Evolutionary conservation across 2,329 filamentous ascomycete genomes (phyloP).

Genomic region (Elsinoe ampelina): DNA sequence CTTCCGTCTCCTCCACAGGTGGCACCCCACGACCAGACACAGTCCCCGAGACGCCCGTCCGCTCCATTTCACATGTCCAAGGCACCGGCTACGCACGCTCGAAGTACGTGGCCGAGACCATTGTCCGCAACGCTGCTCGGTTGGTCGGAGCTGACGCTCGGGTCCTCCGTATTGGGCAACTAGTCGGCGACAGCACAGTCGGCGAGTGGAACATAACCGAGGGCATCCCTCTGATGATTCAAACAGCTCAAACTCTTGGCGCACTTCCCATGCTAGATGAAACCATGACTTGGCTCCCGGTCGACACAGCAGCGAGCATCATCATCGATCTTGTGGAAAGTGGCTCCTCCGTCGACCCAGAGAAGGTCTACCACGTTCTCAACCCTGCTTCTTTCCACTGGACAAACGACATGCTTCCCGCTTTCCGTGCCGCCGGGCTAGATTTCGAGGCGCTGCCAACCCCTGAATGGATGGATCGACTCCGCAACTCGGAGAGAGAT

Average conservation of each 20-base stretch:
- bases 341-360: background rate
- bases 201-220: conserved; percentile 44
- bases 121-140: conserved; percentile 17
- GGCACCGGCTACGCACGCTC: conserved; percentile 20
- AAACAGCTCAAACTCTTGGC: conserved; percentile 37
- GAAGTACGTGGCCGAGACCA: conserved; percentile 20
- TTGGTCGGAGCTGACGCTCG: conserved; percentile 19
- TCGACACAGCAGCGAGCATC: conserved; percentile 14
- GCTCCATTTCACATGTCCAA: conserved; percentile 18
- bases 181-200: conserved; percentile 38
- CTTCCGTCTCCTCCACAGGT: conserved; percentile 37
- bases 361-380: conserved; percentile 30
- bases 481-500: conserved; percentile 20
- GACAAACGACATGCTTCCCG: conserved; percentile 45
- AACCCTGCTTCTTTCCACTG: conserved; percentile 43
- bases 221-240: conserved; percentile 42
- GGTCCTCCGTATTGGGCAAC: conserved; percentile 33
- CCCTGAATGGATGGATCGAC: conserved; percentile 21
- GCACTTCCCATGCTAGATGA: conserved; percentile 39
- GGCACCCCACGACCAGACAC: conserved; percentile 10
- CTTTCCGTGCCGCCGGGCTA: conserved; percentile 26
- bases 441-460: conserved; percentile 20
- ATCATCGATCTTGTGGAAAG: conserved; percentile 14
- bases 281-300: conserved; percentile 15
- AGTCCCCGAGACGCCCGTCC: conserved; percentile 15